Percentiles rank a stretch among this genome's conserved stretches.
phyloP scores from a whole-genome alignment of 805 yeast genomes.

The Metschnikowia gelsemii region DNA sequence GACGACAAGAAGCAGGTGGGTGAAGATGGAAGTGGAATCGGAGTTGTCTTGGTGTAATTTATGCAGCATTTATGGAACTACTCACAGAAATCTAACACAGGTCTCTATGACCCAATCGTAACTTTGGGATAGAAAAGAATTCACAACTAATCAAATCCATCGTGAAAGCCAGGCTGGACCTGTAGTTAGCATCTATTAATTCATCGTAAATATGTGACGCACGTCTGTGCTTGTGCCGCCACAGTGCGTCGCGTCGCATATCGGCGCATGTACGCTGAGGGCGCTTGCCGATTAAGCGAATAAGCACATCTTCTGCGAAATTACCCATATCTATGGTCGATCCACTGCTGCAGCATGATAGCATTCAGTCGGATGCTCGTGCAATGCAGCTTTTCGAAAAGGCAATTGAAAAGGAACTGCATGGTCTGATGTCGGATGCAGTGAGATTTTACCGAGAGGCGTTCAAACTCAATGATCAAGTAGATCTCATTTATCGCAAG shows the following conservation, averaged over 20 bases:
- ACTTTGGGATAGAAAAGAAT: not conserved
- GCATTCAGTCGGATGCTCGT: constrained; percentile 9
- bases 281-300: constrained; percentile 2
- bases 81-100: not conserved
- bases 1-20: constrained; percentile 54
- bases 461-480: constrained; percentile 53
- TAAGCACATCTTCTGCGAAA: constrained; percentile 1
- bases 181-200: not conserved
- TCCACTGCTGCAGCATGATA: not conserved
- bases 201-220: not conserved
- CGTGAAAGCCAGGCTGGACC: too few species aligned
- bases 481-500: constrained; percentile 67
- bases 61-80: not conserved
- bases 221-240: not conserved
- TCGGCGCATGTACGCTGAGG: constrained; percentile 2
- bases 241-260: constrained; percentile 5
- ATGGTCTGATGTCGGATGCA: constrained; percentile 82
- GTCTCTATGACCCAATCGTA: not conserved
- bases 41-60: constrained; percentile 74
- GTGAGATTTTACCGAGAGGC: constrained; percentile 71
- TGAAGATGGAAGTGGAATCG: constrained; percentile 72
- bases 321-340: constrained; percentile 2
- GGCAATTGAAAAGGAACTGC: constrained; percentile 69
- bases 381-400: constrained; percentile 68
- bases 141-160: too few species aligned